Base-by-base conservation (phyloP, 441 rosid genomes). In the Rhodomyrtus psidioides region DNA sequence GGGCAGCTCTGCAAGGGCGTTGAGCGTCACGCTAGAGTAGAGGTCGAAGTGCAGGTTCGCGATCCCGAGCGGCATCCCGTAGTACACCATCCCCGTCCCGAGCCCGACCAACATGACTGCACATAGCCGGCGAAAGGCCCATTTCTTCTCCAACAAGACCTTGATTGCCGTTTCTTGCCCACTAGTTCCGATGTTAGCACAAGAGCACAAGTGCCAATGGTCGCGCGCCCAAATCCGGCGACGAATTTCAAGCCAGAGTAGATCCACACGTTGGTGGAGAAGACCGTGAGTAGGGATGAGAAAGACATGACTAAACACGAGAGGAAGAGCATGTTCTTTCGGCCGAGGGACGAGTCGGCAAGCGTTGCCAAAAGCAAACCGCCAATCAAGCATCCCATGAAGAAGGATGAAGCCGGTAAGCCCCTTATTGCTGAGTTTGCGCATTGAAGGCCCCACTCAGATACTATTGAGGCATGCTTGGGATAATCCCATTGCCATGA, bases 371-470 rank as follows among this genome's bases (percentile, higher is more conserved):
- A 89, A 75, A 89, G 23, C 30, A 94, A 44, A 26, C 98, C 98
- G 1, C 98, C 98, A 16, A 86, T 65, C 6, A 96, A 84, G 86
- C 96, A 95, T 8, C 98, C 98, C 62, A 91, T 53, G 91, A 95
- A 94, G 93, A 92, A 96, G 6, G 96, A 92, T 10, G 97, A 93
- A 6, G 95, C 95, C 0, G 98, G 98, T 3, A 96, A 89, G 85
- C 96, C 96, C 27, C 83, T 93, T 87, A 94, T 49, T 65, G 94
- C 53, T 1, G 95, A 90, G 76, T 86, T 91, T 0, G 94, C 88
- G 57, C 97, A 93, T 39, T 93, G 91, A 2, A 94, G 94, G 1
- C 83, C 82, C 95, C 94, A 94, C 27, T 94, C 95, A 1, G 96
- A 95, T 59, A 94, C 87, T 39, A 92, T 87, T 12, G 97, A 94